phyloP scores from a whole-genome alignment of 2,329 filamentous ascomycete genomes.

The Claviceps purpurea region DNA sequence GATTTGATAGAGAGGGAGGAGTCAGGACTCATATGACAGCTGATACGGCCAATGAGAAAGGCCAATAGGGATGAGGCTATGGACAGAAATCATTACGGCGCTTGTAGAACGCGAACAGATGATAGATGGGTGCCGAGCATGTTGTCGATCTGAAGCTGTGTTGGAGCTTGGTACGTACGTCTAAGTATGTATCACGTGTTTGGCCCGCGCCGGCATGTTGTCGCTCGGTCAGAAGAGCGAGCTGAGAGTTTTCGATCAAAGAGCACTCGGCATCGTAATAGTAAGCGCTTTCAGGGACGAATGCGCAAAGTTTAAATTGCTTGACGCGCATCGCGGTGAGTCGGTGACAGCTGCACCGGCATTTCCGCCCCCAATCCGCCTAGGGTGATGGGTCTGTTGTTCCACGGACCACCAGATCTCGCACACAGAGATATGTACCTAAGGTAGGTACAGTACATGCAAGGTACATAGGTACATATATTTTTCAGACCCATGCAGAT shows the following conservation, averaged over 20 bases:
- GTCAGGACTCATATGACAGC: no score
- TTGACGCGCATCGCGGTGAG: background rate
- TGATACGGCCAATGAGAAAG: background rate
- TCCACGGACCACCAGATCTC: conserved; percentile 4
- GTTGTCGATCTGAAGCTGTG: background rate
- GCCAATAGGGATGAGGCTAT: background rate
- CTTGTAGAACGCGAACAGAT: background rate
- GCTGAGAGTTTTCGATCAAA: background rate
- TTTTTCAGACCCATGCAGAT: conserved; percentile 1
- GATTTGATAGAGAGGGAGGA: background rate
- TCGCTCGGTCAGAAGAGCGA: background rate
- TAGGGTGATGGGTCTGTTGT: background rate
- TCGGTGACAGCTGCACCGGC: background rate
- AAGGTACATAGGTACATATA: background rate
- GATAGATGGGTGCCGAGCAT: background rate
- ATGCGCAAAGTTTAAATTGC: background rate
- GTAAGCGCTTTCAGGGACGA: no score
- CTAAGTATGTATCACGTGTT: background rate
- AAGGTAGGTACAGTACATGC: no score
- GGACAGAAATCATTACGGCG: background rate
- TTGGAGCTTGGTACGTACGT: background rate
- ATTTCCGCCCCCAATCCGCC: background rate
- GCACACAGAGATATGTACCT: background rate
- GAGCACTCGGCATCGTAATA: background rate
- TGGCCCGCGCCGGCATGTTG: background rate